Conservation (phyloP, 371 early-diverging fungal genomes). For the Circinella minor region DNA sequence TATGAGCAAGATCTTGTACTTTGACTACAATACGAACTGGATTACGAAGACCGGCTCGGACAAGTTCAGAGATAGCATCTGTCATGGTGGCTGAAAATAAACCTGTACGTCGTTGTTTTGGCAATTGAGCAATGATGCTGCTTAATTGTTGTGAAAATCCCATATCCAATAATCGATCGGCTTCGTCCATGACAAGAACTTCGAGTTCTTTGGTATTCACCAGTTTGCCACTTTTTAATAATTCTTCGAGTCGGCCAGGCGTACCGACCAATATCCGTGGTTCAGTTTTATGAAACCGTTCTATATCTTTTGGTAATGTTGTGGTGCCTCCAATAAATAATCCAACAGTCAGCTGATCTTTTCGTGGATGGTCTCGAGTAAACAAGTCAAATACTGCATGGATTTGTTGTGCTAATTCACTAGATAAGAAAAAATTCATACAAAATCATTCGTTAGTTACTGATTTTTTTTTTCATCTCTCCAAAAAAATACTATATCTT, state of each 20-base stretch:
- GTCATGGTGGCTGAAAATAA: slow-evolving; percentile 99
- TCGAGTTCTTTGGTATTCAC: slow-evolving; percentile 84
- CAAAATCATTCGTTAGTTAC: not conserved
- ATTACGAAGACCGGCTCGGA: slow-evolving; percentile 89
- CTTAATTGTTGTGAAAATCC: slow-evolving; percentile 87
- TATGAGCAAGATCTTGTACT: slow-evolving; percentile 68
- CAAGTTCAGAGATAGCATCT: slow-evolving; percentile 86
- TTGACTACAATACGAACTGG: slow-evolving; percentile 89
- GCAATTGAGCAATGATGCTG: slow-evolving; percentile 80
- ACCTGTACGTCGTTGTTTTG: slow-evolving; percentile 95
- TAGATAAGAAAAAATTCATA: slow-evolving; percentile 12
- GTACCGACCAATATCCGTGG: slow-evolving; percentile 95
- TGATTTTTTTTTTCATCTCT: no score
- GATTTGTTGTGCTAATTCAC: slow-evolving; percentile 97
- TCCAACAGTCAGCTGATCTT: slow-evolving; percentile 47
- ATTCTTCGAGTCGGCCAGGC: slow-evolving; percentile 95
- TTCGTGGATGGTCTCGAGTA: slow-evolving; percentile 42
- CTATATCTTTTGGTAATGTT: slow-evolving; percentile 69
- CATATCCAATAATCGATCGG: slow-evolving; percentile 93
- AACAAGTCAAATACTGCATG: slow-evolving; percentile 74
- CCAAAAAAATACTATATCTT: no score
- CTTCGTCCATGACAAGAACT: slow-evolving; percentile 93
- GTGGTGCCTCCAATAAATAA: slow-evolving; percentile 78
- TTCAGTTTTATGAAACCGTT: slow-evolving; percentile 56
- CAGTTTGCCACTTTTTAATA: slow-evolving; percentile 64